These are phyloP conservation scores for Cymbopogon flexuosus DNA, from an alignment of 202 grass and related monocot species.

Conservation along the genomic window DNA sequence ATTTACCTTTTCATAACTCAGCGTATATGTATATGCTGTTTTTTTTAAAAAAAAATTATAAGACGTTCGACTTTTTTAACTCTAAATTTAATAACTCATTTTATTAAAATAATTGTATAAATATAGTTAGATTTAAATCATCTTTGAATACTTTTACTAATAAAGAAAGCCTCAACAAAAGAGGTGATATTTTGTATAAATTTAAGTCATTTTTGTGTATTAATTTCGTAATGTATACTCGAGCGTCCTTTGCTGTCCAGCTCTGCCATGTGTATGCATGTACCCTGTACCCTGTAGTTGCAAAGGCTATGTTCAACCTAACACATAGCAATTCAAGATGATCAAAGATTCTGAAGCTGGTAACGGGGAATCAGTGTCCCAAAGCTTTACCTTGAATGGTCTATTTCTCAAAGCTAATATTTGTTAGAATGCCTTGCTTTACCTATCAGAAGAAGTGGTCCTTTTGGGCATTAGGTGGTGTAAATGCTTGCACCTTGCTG, in stretches of 20 bases:
- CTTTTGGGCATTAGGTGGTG: constrained; percentile 35
- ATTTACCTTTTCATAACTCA: neutral
- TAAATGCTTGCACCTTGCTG: neutral
- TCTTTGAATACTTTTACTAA: no score
- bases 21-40: neutral
- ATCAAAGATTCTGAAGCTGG: neutral
- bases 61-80: no score
- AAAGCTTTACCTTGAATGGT: neutral
- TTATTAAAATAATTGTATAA: no score
- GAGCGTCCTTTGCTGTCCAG: neutral
- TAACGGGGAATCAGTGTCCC: neutral
- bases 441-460: constrained; percentile 28
- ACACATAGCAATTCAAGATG: neutral
- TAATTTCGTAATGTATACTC: neutral
- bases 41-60: no score
- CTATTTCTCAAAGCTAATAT: constrained; percentile 3
- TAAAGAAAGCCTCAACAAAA: no score
- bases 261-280: neutral
- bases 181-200: no score
- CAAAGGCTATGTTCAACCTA: constrained; percentile 21
- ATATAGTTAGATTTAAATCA: no score
- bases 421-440: constrained; percentile 29
- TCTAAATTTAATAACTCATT: no score
- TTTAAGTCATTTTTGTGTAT: no score
- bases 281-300: neutral